Conservation (phyloP, 2,329 filamentous ascomycete species). For the Sarocladiaceae sp. region DNA sequence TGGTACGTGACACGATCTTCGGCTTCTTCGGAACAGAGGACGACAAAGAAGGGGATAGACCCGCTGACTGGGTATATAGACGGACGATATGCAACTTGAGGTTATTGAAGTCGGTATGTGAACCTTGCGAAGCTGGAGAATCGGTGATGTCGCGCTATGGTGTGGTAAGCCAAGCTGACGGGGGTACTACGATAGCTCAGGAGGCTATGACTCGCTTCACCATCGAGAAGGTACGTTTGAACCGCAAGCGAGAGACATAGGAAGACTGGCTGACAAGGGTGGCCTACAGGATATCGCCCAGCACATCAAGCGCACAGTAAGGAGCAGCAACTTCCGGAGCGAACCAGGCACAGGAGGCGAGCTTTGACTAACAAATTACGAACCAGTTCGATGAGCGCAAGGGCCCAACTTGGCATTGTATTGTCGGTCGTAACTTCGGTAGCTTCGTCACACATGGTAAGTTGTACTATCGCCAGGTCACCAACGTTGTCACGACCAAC, state of each 20-base stretch:
- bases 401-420: slow-evolving; percentile 98
- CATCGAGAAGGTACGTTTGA: slow-evolving; percentile 48
- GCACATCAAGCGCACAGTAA: slow-evolving; percentile 88
- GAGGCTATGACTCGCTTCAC: slow-evolving; percentile 58
- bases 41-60: not conserved
- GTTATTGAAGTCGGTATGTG: slow-evolving; percentile 88
- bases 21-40: slow-evolving; percentile 6
- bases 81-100: slow-evolving; percentile 94
- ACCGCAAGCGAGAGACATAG: not conserved
- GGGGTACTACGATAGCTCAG: slow-evolving; percentile 37
- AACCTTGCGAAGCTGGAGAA: slow-evolving; percentile 1
- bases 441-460: slow-evolving; percentile 97
- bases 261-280: not conserved
- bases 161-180: too few species aligned
- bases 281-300: slow-evolving; percentile 85
- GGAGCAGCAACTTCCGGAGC: slow-evolving; percentile 17
- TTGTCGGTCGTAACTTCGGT: slow-evolving; percentile 96
- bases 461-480: slow-evolving; percentile 19
- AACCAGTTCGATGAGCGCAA: slow-evolving; percentile 89
- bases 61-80: slow-evolving; percentile 49
- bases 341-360: not conserved
- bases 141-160: too few species aligned
- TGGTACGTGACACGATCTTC: slow-evolving; percentile 61
- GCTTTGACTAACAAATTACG: not conserved
- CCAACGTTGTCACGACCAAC: too few species aligned